Conservation (phyloP, 2,329 filamentous ascomycete genomes). For the Phoma sp. region DNA sequence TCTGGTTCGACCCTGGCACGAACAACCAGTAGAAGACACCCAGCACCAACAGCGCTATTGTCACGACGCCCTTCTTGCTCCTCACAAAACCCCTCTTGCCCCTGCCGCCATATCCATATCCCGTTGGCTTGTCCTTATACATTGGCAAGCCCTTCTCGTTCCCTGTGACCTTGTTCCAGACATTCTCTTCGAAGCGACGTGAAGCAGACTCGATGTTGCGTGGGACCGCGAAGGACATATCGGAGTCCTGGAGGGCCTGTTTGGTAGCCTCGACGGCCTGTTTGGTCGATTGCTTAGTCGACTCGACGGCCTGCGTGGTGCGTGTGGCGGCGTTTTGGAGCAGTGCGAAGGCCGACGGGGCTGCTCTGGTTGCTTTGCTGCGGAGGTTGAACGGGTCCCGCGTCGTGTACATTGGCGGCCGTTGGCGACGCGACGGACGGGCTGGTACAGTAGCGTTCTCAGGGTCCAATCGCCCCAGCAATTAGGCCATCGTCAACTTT, state of each 20-base stretch:
- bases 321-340: constrained; percentile 42
- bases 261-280: constrained; percentile 43
- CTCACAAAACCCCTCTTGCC: constrained; percentile 59
- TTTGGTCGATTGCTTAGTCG: constrained; percentile 29
- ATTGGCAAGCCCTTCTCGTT: constrained; percentile 74
- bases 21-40: constrained; percentile 73
- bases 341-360: constrained; percentile 37
- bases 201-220: constrained; percentile 51
- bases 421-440: constrained; percentile 5
- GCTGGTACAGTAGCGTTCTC: constrained; percentile 8
- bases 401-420: constrained; percentile 49
- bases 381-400: constrained; percentile 56
- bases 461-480: constrained; percentile 7
- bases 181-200: constrained; percentile 50
- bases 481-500: background rate
- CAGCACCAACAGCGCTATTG: constrained; percentile 62
- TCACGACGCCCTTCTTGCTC: constrained; percentile 65
- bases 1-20: constrained; percentile 44
- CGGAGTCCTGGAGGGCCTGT: constrained; percentile 40
- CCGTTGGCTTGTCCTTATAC: constrained; percentile 99
- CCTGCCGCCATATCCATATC: constrained; percentile 59
- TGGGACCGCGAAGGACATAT: constrained; percentile 53
- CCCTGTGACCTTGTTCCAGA: constrained; percentile 63
- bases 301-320: constrained; percentile 26
- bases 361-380: constrained; percentile 35